Evolutionary conservation across 2,329 filamentous ascomycete species (phyloP), one percentile per base, ranked within the genome.

Genomic region (Calonectria henricotiae): DNA sequence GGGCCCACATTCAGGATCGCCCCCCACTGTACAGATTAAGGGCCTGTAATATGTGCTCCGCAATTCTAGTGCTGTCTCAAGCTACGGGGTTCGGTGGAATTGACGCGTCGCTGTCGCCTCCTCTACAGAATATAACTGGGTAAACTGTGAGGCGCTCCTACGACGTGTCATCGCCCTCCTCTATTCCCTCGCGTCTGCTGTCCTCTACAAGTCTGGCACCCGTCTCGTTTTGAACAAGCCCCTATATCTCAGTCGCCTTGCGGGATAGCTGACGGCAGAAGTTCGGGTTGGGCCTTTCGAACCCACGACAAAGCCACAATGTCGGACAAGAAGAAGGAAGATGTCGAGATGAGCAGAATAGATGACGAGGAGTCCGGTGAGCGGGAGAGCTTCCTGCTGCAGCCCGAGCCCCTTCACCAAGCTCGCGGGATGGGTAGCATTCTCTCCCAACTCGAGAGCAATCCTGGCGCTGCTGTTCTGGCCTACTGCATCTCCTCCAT

Each of bases 401-500:
- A 51, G 1, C 47, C 47, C 15, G 27, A 11, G 7, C 13, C 47
- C 17, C 47, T 2, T 5, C 47, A n/a, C 13, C 27, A 51, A 7
- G 27, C 25, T n/a, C 5, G 15, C 15, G 47, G 47, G 23, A 8
- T 7, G 47, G 15, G 7, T 11, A 9, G 8, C 73, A 73, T 25
- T 72, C 72, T 51, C 74, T 72, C 49, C 51, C 84, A 86, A 76
- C 82, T 94, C 72, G 89, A 92, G 78, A 94, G 95, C 84, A 96
- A 91, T 83, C 94, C 95, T 15, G 86, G 90, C 54, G 82, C 96
- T 55, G 95, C 96, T 27, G 93, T 99, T 78, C 81, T 97, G 75
- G 91, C 94, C 58, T 99, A 99, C 87, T 99, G 96, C 83, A 87
- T 93, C 79, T 94, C 96, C 65, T 98, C 95, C 17, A 99, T 99